Evolutionary conservation across 177 flowering plant species (phyloP).

Genomic region (Vitis hybrid): DNA sequence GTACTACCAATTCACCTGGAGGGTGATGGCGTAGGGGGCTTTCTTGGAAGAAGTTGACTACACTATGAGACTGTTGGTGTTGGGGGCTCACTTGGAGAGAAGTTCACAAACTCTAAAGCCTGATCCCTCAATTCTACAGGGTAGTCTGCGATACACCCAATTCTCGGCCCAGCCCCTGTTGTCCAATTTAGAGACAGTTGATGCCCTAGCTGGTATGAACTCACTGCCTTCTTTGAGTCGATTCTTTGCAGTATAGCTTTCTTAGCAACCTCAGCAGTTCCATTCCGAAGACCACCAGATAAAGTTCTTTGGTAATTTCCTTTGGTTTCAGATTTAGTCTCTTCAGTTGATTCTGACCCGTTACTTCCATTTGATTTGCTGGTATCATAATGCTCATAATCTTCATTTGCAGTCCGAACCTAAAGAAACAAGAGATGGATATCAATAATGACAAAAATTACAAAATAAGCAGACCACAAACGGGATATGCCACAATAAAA

Average conservation of each 20-base stretch:
- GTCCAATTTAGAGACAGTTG: slow-evolving; percentile 73
- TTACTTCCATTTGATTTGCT: slow-evolving; percentile 10
- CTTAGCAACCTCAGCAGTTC: slow-evolving; percentile 60
- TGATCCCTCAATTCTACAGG: slow-evolving; percentile 60
- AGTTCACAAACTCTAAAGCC: slow-evolving; percentile 69
- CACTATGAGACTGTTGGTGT: slow-evolving; percentile 28
- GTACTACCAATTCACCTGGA: slow-evolving; percentile 12
- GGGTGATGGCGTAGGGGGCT: slow-evolving; percentile 34
- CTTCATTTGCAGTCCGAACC: slow-evolving; percentile 62
- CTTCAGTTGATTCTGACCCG: slow-evolving; percentile 17
- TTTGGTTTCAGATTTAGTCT: slow-evolving; percentile 16
- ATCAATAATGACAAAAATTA: not conserved
- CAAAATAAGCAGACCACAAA: not conserved
- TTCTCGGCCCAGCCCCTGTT: slow-evolving; percentile 88
- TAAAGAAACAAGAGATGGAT: slow-evolving; percentile 19
- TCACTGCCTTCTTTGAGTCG: slow-evolving; percentile 61
- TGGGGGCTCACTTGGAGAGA: slow-evolving; percentile 54
- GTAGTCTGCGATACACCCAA: slow-evolving; percentile 84
- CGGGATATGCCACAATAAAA: not conserved
- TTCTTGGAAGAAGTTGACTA: slow-evolving; percentile 29
- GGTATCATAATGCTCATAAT: slow-evolving; percentile 48
- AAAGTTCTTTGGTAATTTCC: slow-evolving; percentile 55
- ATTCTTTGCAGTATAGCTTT: slow-evolving; percentile 62
- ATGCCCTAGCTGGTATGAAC: slow-evolving; percentile 69
- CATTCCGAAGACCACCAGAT: slow-evolving; percentile 88